phyloP scores from a whole-genome alignment of 2,329 filamentous ascomycete genomes.

The Tolypocladium endophyticum region DNA sequence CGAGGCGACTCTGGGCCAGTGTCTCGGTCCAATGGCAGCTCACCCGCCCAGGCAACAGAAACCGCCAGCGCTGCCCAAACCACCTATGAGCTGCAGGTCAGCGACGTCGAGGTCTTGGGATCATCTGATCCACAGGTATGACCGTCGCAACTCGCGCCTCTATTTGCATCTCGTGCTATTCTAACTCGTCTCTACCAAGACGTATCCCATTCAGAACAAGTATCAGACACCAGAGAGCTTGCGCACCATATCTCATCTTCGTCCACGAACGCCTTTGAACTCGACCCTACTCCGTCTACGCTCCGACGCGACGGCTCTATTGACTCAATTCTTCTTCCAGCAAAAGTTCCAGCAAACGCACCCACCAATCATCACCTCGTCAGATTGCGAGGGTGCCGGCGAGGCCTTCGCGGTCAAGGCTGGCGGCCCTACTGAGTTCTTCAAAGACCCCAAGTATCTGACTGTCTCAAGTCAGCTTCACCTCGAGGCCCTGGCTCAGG shows the following conservation, averaged over 20 bases:
- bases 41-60: background rate
- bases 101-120: slow-evolving; percentile 59
- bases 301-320: slow-evolving; percentile 63
- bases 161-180: background rate
- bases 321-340: slow-evolving; percentile 65
- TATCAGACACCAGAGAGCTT: slow-evolving; percentile 86
- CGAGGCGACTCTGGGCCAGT: background rate
- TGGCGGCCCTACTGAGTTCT: slow-evolving; percentile 47
- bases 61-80: background rate
- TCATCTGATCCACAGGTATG: slow-evolving; percentile 68
- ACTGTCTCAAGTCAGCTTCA: slow-evolving; percentile 94
- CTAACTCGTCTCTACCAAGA: slow-evolving; percentile 37
- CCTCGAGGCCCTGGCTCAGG: slow-evolving; percentile 81
- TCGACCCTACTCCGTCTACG: slow-evolving; percentile 71
- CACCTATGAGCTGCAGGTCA: slow-evolving; percentile 60
- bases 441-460: slow-evolving; percentile 79
- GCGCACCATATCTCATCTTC: slow-evolving; percentile 78
- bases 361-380: slow-evolving; percentile 89
- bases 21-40: background rate
- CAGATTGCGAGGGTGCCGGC: slow-evolving; percentile 92
- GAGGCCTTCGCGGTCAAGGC: slow-evolving; percentile 73
- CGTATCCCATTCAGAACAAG: slow-evolving; percentile 91
- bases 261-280: slow-evolving; percentile 71
- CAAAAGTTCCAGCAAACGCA: slow-evolving; percentile 74
- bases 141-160: slow-evolving; percentile 7